A percentile compares a stretch with the other conserved stretches of the same genome.
Conservation (phyloP, 2,329 filamentous ascomycete genomes). For the Xylaria arbuscula region DNA sequence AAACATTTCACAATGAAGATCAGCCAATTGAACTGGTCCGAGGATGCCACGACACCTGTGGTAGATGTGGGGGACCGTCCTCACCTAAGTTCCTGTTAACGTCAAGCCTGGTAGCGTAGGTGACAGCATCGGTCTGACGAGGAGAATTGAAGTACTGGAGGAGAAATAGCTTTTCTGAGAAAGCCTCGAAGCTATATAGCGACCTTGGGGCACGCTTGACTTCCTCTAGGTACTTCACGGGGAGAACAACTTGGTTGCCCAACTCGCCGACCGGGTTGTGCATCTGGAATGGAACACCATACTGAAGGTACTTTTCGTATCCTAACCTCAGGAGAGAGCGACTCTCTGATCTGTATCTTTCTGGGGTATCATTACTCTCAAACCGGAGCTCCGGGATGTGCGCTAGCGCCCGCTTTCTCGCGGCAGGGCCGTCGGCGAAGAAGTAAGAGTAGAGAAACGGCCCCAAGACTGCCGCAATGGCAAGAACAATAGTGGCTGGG, state of each 20-base stretch:
- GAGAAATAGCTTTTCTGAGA: slow-evolving; percentile 31
- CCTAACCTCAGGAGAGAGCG: slow-evolving; percentile 14
- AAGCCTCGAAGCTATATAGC: slow-evolving; percentile 30
- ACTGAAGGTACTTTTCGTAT: slow-evolving; percentile 29
- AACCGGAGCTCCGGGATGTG: slow-evolving; percentile 31
- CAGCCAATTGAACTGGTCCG: slow-evolving; percentile 9
- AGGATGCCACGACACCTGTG: slow-evolving; percentile 7
- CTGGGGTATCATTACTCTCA: slow-evolving; percentile 22
- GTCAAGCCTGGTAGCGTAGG: slow-evolving; percentile 10
- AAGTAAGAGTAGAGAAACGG: slow-evolving; percentile 8
- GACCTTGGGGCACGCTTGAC: slow-evolving; percentile 33
- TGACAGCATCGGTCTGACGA: slow-evolving; percentile 22
- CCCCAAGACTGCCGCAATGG: slow-evolving; percentile 8
- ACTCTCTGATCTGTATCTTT: slow-evolving; percentile 20
- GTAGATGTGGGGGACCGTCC: neutral
- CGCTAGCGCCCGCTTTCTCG: slow-evolving; percentile 18
- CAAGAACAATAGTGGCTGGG: slow-evolving; percentile 9
- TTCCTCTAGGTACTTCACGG: slow-evolving; percentile 35
- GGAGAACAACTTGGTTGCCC: slow-evolving; percentile 30
- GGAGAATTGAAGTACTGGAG: slow-evolving; percentile 26
- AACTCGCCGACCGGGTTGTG: slow-evolving; percentile 29
- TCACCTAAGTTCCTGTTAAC: slow-evolving; percentile 27
- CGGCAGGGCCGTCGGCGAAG: slow-evolving; percentile 7
- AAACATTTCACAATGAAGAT: neutral
- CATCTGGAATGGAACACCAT: slow-evolving; percentile 34